Conservation (phyloP, 2,329 filamentous ascomycete genomes). For the Colletotrichum chlorophyti region DNA sequence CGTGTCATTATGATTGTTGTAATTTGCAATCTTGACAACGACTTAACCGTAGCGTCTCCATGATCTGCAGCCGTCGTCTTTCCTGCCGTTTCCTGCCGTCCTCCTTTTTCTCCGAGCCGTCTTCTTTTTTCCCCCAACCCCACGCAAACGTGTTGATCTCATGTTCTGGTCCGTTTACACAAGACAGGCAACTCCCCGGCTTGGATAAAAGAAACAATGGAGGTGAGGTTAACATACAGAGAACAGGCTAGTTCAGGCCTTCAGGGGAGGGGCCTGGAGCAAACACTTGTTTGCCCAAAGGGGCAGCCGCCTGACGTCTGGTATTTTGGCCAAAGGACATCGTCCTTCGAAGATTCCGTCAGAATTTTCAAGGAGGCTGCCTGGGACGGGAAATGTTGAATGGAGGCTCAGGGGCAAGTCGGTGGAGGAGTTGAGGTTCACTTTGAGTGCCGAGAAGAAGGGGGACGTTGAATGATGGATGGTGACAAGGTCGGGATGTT, state of each 20-base stretch:
- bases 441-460: slow-evolving; percentile 27
- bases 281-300: slow-evolving; percentile 6
- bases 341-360: not conserved
- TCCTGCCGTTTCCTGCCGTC: slow-evolving; percentile 11
- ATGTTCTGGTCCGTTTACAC: not conserved
- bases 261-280: not conserved
- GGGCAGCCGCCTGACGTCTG: slow-evolving; percentile 6
- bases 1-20: not conserved
- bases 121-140: slow-evolving; percentile 8
- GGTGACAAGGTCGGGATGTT: slow-evolving; percentile 8
- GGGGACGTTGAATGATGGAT: slow-evolving; percentile 12
- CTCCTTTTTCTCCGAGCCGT: slow-evolving; percentile 7
- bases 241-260: not conserved
- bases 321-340: slow-evolving; percentile 14
- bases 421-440: slow-evolving; percentile 27
- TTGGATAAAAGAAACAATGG: not conserved
- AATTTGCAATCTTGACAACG: not conserved
- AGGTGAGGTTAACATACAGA: not conserved
- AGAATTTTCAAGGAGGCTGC: not conserved
- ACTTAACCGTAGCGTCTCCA: slow-evolving; percentile 1
- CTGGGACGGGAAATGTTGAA: slow-evolving; percentile 9
- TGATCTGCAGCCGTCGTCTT: slow-evolving; percentile 12
- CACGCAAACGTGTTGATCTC: not conserved
- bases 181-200: not conserved
- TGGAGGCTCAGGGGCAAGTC: slow-evolving; percentile 19